Evolutionary conservation across 805 yeast species (phyloP).

Genomic region (Starmerella vaccinii): DNA sequence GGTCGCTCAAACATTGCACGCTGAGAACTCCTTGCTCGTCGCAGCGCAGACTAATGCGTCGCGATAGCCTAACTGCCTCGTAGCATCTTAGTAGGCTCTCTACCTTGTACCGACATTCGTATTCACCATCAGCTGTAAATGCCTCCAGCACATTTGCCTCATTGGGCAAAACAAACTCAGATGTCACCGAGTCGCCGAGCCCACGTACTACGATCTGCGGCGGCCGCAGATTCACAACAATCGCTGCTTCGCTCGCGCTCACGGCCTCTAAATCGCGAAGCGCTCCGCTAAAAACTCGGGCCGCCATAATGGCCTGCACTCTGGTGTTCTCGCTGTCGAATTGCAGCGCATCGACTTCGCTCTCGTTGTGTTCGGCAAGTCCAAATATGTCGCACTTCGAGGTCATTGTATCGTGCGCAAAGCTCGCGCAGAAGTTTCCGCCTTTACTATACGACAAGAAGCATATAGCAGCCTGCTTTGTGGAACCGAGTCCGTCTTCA

Average conservation of each 20-base stretch:
- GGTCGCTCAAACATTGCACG: constrained; percentile 37
- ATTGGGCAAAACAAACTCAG: constrained; percentile 56
- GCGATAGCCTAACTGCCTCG: constrained; percentile 42
- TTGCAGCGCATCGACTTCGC: constrained; percentile 30
- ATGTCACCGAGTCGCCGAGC: constrained; percentile 61
- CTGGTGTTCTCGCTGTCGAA: constrained; percentile 38
- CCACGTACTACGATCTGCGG: constrained; percentile 50
- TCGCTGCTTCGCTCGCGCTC: constrained; percentile 25
- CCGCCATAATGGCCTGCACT: constrained; percentile 45
- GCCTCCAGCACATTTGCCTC: constrained; percentile 54
- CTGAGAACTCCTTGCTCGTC: constrained; percentile 43
- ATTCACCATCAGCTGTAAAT: constrained; percentile 33
- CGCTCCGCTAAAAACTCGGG: constrained; percentile 44
- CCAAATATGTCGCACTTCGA: constrained; percentile 52
- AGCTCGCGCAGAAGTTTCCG: constrained; percentile 27
- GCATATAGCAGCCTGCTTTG: constrained; percentile 28
- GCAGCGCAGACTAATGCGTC: constrained; percentile 44
- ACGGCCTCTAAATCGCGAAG: constrained; percentile 49
- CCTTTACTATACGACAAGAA: constrained; percentile 46
- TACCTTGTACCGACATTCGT: constrained; percentile 38
- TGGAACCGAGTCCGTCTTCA: constrained; percentile 18
- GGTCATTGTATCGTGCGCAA: constrained; percentile 30
- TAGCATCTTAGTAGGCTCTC: constrained; percentile 39
- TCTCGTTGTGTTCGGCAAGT: constrained; percentile 26
- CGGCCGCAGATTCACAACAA: constrained; percentile 15